Percentiles rank a stretch among this genome's conserved stretches.
These are phyloP conservation scores for Gossypium herbaceum DNA, from an alignment of 345 rosid species.

Conservation along the genomic window DNA sequence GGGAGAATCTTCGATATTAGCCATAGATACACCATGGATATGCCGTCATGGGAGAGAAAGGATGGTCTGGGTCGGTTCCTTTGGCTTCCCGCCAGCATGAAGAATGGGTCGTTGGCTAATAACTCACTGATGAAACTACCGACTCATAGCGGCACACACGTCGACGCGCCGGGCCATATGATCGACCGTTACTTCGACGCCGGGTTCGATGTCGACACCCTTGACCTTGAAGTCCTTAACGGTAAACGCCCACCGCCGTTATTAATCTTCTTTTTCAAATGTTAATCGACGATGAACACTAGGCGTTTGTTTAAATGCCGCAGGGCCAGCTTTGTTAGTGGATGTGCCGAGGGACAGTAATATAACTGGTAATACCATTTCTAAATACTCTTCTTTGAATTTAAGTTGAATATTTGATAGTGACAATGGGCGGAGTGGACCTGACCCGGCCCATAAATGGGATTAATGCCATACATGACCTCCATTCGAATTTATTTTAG, in stretches of 20 bases:
- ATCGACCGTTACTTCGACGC: slow-evolving; percentile 74
- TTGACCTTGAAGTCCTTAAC: slow-evolving; percentile 63
- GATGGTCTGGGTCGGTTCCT: slow-evolving; percentile 61
- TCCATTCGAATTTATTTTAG: too few relatives aligned
- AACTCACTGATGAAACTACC: slow-evolving; percentile 73
- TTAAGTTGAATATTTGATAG: not conserved
- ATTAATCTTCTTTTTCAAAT: not conserved
- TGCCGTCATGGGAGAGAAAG: slow-evolving; percentile 47
- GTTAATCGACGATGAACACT: too few relatives aligned
- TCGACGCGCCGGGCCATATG: slow-evolving; percentile 85
- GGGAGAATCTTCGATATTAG: slow-evolving; percentile 76
- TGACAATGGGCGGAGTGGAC: too few relatives aligned
- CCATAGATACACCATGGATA: slow-evolving; percentile 49
- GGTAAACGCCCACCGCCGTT: slow-evolving; percentile 28
- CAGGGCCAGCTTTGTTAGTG: slow-evolving; percentile 53
- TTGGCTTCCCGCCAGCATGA: slow-evolving; percentile 70
- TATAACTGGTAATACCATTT: slow-evolving; percentile 46
- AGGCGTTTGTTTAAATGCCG: not conserved
- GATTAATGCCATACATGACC: too few relatives aligned
- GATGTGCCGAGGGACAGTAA: slow-evolving; percentile 64
- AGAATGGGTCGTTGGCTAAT: slow-evolving; percentile 77
- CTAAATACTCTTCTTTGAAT: not conserved
- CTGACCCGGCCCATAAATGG: too few relatives aligned
- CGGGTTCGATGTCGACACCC: slow-evolving; percentile 84
- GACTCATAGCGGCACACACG: slow-evolving; percentile 83